These are phyloP conservation scores for Penicillium flavigenum DNA, from an alignment of 495 filamentous ascomycete species.

Conservation along the genomic window DNA sequence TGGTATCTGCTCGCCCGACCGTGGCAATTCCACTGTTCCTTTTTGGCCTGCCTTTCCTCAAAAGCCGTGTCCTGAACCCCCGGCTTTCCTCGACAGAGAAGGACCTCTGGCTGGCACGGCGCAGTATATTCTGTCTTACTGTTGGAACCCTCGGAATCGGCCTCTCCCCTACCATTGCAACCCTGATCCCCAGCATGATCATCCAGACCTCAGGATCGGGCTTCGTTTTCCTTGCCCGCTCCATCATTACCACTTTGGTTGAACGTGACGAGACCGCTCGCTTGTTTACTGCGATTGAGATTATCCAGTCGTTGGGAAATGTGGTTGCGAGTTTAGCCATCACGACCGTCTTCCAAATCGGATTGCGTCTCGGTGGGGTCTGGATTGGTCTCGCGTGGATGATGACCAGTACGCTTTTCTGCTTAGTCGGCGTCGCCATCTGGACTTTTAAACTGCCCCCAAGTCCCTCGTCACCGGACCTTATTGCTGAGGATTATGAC, in stretches of 20 bases:
- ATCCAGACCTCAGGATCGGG: conserved; percentile 51
- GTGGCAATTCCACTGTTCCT: conserved; percentile 54
- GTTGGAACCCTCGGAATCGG: conserved; percentile 50
- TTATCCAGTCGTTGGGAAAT: conserved; percentile 55
- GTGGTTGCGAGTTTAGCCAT: conserved; percentile 54
- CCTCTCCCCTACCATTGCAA: conserved; percentile 39
- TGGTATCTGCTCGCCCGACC: conserved; percentile 50
- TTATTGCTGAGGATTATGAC: conserved; percentile 30
- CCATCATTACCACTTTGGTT: conserved; percentile 53
- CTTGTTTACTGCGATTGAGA: conserved; percentile 56
- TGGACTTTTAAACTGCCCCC: conserved; percentile 40
- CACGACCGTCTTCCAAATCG: conserved; percentile 54
- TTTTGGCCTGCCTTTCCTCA: conserved; percentile 45
- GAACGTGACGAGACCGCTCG: conserved; percentile 54
- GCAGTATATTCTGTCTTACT: conserved; percentile 46
- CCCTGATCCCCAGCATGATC: conserved; percentile 45
- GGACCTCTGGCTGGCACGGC: conserved; percentile 53
- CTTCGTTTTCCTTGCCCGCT: conserved; percentile 46
- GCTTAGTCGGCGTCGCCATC: conserved; percentile 39
- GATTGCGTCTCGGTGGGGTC: conserved; percentile 46
- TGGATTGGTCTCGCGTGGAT: conserved; percentile 58
- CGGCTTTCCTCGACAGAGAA: conserved; percentile 37
- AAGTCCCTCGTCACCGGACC: conserved; percentile 17
- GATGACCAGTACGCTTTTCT: conserved; percentile 46
- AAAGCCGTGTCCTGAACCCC: conserved; percentile 18